Base-by-base conservation (phyloP, 139 green algal species). In the Chlamydomonas sphaeroides region DNA sequence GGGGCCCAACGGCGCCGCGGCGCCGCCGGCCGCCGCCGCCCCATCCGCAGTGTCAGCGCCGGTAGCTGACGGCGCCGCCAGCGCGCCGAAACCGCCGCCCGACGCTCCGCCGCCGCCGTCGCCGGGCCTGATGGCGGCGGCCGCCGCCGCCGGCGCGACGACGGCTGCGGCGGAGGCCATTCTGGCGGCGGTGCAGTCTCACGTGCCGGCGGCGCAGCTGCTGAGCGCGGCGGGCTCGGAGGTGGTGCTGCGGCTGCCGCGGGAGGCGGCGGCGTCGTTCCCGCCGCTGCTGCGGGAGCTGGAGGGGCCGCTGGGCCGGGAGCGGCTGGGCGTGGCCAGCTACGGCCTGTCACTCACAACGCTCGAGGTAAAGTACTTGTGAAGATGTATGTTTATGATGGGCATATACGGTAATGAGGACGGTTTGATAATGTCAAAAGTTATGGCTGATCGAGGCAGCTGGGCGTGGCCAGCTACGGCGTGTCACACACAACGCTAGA, bases 301-400 rank as follows among this genome's bases (percentile, higher is more conserved):
- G 65, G 76, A 88, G 25, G 78, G 66, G 36, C 33, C 57, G 41
- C 3, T 57, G 66, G 75, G 74, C 41, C 74, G 74, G 74, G 38
- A 68, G 81, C 57, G 35, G 77, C 83, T 84, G 51, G 79, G 79
- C 0, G 78, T 96, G 35, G 51, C 42, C 25, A 85, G 81, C 73
- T 96, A 93, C 66, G 93, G 94, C 26, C 74, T 97, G 65, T 89
- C 84, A 1, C 87, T 94, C 20, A 96, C 93, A 5, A 96, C 94
- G 0, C 86, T 97, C 25, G 94, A 97, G 79, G 92, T 96, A 78
- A 88, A 94, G 10, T n/a, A n/a, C n/a, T n/a, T n/a, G n/a, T n/a
- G n/a, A n/a, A n/a, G n/a, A n/a, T n/a, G n/a, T n/a, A n/a, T n/a
- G n/a, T n/a, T n/a, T n/a, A n/a, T n/a, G n/a, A n/a, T n/a, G n/a